Base-by-base conservation (phyloP, 176 grass and related monocot genomes). In the Metroxylon sagu region DNA sequence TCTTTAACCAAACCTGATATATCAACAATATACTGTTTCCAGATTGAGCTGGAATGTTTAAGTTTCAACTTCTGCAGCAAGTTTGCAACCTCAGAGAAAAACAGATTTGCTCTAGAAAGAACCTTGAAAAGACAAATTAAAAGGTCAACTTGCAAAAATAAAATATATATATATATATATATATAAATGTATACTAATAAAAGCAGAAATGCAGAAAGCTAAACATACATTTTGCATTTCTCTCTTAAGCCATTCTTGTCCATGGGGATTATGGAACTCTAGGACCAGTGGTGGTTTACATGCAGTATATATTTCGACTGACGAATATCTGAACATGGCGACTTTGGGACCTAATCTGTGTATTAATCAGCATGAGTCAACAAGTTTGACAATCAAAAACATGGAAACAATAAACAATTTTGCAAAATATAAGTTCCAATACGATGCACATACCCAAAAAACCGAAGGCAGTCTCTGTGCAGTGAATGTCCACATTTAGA, bases 281-380 rank as follows among this genome's bases (percentile, higher is more conserved):
- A 96, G 83, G 15, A 57, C 69, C 66, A 65, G 73, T 21, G 88
- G 91, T 18, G 91, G 83, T 50, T 87, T 87, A 76, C 74, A 96
- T 18, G 77, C 80, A 31, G 75, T 66, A 57, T 89, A 96, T 57
- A 96, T 79, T 71, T 90, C 75, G 14, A 90, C 83, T 4, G 86
- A 73, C 57, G 83, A 89, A 71, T 96, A 96, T 71, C 71, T 76
- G 79, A 90, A 90, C 74, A 90, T 73, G 21, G 91, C 86, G 79
- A 87, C 91, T 65, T 80, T 96, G 16, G 86, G 82, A 16, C 91
- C 91, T 78, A 87, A 57, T 67, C 91, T 96, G 83, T 96, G 83
- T 69, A 82, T 68, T 76, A 57, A 71, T 58, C 19, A 43, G 50
- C 63, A 49, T 57, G 18, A 53, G 50, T 10, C 12, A 18, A 56